phyloP scores from a whole-genome alignment of 129 eudicot species.

The Escallonia herrerae region DNA sequence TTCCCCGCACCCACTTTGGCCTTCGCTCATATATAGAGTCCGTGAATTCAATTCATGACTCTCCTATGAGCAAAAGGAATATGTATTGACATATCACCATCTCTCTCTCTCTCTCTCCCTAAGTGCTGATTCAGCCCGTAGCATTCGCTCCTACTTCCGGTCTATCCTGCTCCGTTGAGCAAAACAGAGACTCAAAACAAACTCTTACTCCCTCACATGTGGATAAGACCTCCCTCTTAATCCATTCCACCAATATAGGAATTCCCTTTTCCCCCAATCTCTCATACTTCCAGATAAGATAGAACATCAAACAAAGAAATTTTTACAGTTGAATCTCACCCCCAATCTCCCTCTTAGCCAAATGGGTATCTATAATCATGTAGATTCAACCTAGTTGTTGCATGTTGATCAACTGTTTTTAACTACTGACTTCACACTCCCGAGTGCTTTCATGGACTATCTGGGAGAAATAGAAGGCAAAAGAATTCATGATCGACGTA shows the following conservation, averaged over 20 bases:
- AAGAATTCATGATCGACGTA: conserved; percentile 42
- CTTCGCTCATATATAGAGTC: conserved; percentile 22
- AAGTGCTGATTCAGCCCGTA: conserved; percentile 28
- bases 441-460: conserved; percentile 16
- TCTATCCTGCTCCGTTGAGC: conserved; percentile 16
- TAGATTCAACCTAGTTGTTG: too few relatives aligned
- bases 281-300: conserved; percentile 1
- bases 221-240: conserved; percentile 27
- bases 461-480: conserved; percentile 56
- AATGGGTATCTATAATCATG: neutral
- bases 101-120: conserved; percentile 15
- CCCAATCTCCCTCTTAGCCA: neutral
- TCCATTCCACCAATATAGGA: conserved; percentile 25
- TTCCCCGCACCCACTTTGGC: conserved; percentile 33
- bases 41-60: conserved; percentile 27
- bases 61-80: conserved; percentile 38
- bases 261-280: conserved; percentile 9
- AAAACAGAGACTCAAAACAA: conserved; percentile 7
- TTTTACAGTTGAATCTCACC: neutral
- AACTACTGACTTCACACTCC: too few relatives aligned
- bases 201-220: conserved; percentile 6
- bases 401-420: too few relatives aligned
- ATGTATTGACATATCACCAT: conserved; percentile 28
- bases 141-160: conserved; percentile 15
- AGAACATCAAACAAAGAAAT: too few relatives aligned